Percentiles rank a stretch among this genome's conserved stretches.
Evolutionary conservation across 2,329 filamentous ascomycete genomes (phyloP).

Genomic region (Colletotrichum theobromicola): DNA sequence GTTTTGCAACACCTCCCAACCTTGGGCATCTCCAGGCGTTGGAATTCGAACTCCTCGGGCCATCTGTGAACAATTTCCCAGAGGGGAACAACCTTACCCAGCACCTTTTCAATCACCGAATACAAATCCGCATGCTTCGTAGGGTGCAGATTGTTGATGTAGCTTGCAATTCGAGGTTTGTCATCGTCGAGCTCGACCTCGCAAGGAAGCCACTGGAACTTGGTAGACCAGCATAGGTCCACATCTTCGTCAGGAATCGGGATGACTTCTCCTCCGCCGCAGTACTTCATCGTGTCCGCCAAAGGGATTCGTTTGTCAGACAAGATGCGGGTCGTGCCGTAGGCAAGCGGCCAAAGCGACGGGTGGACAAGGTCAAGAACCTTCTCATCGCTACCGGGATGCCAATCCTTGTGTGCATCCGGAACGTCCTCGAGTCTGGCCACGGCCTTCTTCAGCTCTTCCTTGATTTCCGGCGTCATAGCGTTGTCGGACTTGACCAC

Average conservation of each 20-base stretch:
- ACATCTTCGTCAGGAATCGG: slow-evolving; percentile 3
- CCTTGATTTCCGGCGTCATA: slow-evolving; percentile 25
- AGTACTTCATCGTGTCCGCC: slow-evolving; percentile 36
- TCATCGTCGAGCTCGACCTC: slow-evolving; percentile 47
- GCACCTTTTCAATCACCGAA: slow-evolving; percentile 42
- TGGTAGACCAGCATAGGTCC: slow-evolving; percentile 23
- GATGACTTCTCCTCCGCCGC: slow-evolving; percentile 35
- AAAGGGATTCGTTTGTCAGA: slow-evolving; percentile 38
- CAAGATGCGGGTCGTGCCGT: slow-evolving; percentile 47
- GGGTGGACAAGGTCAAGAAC: slow-evolving; percentile 70
- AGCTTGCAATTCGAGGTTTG: slow-evolving; percentile 47
- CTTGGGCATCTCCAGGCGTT: slow-evolving; percentile 26
- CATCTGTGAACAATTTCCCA: slow-evolving; percentile 47
- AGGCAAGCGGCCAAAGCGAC: slow-evolving; percentile 66
- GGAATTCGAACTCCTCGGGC: slow-evolving; percentile 29
- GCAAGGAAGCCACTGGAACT: slow-evolving; percentile 55
- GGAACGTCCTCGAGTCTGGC: slow-evolving; percentile 55
- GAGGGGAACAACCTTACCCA: slow-evolving; percentile 45
- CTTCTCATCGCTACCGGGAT: slow-evolving; percentile 59
- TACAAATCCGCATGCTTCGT: slow-evolving; percentile 42
- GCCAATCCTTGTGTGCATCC: slow-evolving; percentile 60
- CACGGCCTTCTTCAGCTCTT: slow-evolving; percentile 48
- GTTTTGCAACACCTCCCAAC: slow-evolving; percentile 25
- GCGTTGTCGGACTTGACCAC: slow-evolving; percentile 41
- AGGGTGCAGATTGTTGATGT: slow-evolving; percentile 61